Conservation (phyloP, 345 rosid species). For the Rhodamnia argentea region DNA sequence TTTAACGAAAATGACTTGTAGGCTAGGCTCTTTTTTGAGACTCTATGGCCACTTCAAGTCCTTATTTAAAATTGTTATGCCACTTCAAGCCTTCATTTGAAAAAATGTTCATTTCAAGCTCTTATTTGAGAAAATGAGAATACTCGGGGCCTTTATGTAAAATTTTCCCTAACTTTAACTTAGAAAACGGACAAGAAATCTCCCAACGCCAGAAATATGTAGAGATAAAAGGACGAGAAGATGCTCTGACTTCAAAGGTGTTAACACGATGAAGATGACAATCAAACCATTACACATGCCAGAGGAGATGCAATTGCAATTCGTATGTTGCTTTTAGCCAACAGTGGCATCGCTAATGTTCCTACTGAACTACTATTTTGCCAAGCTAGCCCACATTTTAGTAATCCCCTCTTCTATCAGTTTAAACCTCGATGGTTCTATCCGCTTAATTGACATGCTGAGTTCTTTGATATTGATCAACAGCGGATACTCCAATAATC, state of each 20-base stretch:
- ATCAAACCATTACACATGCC: neutral
- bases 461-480: neutral
- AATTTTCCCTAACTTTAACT: too few species aligned
- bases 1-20: too few species aligned
- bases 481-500: neutral
- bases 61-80: too few species aligned
- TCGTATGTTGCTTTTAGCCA: neutral
- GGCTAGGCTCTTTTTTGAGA: too few species aligned
- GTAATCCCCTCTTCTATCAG: neutral
- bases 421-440: neutral
- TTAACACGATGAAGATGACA: neutral
- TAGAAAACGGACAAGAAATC: neutral
- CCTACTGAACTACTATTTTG: neutral
- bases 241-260: neutral
- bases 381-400: neutral
- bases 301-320: neutral
- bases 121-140: too few species aligned
- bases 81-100: too few species aligned
- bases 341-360: neutral
- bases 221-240: neutral
- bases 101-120: too few species aligned
- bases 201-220: neutral
- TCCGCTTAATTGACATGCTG: neutral
- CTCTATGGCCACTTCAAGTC: too few species aligned
- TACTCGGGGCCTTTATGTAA: too few species aligned